Conservation (phyloP, 805 yeast genomes). For the Candida ipomoeae region DNA sequence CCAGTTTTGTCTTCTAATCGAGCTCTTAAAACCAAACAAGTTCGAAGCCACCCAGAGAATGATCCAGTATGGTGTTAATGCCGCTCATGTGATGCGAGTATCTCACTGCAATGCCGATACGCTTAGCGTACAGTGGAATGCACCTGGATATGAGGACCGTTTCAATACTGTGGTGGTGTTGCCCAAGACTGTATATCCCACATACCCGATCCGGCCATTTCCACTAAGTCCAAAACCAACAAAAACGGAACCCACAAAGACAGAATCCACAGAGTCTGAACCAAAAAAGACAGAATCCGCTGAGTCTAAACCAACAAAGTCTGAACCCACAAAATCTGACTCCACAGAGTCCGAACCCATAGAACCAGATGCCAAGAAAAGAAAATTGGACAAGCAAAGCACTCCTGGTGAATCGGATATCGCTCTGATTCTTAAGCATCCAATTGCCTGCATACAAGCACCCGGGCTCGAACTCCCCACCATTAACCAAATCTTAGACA, state of each 20-base stretch:
- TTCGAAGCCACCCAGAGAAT: constrained; percentile 19
- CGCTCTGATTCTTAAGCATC: background rate
- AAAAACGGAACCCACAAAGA: background rate
- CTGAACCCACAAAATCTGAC: too few species aligned
- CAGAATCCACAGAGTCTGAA: too few species aligned
- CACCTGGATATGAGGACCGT: constrained; percentile 8
- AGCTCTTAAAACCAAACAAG: constrained; percentile 26
- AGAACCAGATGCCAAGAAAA: background rate
- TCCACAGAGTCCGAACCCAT: background rate
- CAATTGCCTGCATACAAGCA: background rate
- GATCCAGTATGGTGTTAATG: constrained; percentile 21
- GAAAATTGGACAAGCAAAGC: background rate
- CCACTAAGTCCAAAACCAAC: background rate
- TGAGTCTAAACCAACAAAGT: too few species aligned
- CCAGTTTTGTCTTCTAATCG: constrained; percentile 18
- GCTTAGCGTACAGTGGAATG: constrained; percentile 5
- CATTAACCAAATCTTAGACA: background rate
- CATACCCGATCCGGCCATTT: background rate
- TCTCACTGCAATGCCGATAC: background rate
- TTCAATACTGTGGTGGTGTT: constrained; percentile 12
- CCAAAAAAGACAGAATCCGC: too few species aligned
- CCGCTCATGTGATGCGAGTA: constrained; percentile 14
- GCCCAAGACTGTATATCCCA: background rate
- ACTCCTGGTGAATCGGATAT: background rate
- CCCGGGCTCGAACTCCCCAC: background rate